Evolutionary conservation across 768 basidiomycete species (phyloP), one percentile per base, ranked within the genome.

Genomic region (Pholiota conissans): DNA sequence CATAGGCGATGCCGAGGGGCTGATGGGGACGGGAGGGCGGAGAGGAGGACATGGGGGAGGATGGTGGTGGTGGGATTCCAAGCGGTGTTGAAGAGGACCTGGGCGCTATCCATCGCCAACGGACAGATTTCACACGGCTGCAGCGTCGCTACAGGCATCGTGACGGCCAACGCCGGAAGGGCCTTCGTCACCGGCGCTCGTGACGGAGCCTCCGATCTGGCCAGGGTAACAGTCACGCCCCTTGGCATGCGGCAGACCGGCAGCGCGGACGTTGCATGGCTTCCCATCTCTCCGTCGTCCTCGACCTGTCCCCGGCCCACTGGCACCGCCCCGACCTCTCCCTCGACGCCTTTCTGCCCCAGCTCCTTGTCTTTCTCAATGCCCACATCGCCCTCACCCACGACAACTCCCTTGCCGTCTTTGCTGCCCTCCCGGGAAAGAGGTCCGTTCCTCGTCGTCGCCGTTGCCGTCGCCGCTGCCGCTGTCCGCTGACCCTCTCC

Each of bases 351-450:
- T 97, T 98, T 69, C 78, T 98, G 46, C 85, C 91, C 2, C 91
- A 94, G 65, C 76, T 97, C 26, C 82, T 98, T 56, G 88, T 91
- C 28, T 96, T 98, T 67, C 77, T 96, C 66, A 98, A 99, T 67
- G 84, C 94, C 3, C 95, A 98, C 73, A 82, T 98, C 59, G 95
- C 95, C 1, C 83, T 85, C 61, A 85, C 89, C 62, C 89, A 95
- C 74, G 95, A 96, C 70, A 99, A 99, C 69, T 84, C 90, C 3
- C 79, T 99, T 35, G 91, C 94, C 5, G 90, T 98, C 55, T 96
- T 93, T 69, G 96, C 86, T 7, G 96, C 95, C 4, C 79, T 94
- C 47, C 91, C 91, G 1, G 85, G 84, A 20, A 87, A 87, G 72
- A 94, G 91, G 93, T 91, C 48, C 48, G 52, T 46, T 30, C 14